Percentiles rank a stretch among this genome's conserved stretches.
Evolutionary conservation across 148 eudicot species (phyloP).

Genomic region (Spergularia marina): DNA sequence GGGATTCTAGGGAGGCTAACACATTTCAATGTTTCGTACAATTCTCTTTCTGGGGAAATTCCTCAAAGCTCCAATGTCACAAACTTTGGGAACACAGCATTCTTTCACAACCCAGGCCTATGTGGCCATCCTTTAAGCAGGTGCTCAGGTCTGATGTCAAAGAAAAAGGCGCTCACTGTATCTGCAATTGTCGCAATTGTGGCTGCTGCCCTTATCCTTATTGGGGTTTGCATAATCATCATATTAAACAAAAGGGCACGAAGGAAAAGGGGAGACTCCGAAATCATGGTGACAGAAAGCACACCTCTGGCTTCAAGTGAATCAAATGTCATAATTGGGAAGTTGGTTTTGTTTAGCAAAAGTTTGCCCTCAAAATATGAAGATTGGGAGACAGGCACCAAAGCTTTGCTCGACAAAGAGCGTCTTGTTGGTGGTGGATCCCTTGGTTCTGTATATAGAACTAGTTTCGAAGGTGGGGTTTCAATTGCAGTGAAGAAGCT

Average conservation of each 20-base stretch:
- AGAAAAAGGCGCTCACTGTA: conserved; percentile 59
- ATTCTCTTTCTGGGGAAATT: conserved; percentile 64
- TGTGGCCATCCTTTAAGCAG: conserved; percentile 62
- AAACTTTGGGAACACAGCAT: conserved; percentile 59
- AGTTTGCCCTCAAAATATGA: conserved; percentile 87
- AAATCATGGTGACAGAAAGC: conserved; percentile 51
- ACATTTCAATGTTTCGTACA: conserved; percentile 76
- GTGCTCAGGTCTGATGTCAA: conserved; percentile 31
- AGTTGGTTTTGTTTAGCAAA: conserved; percentile 88
- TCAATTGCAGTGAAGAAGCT: conserved; percentile 88
- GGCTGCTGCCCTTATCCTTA: conserved; percentile 75
- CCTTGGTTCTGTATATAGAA: conserved; percentile 71
- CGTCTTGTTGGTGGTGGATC: conserved; percentile 74
- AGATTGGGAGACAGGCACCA: conserved; percentile 92
- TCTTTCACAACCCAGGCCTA: conserved; percentile 63
- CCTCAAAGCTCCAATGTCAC: conserved; percentile 53
- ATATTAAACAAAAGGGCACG: conserved; percentile 70
- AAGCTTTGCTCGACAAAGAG: conserved; percentile 84
- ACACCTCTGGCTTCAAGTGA: conserved; percentile 71
- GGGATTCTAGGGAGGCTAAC: conserved; percentile 52
- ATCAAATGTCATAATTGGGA: conserved; percentile 71
- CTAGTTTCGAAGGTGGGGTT: conserved; percentile 76
- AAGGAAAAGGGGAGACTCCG: conserved; percentile 41
- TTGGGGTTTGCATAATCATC: conserved; percentile 76
- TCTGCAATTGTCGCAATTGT: conserved; percentile 82